Base-by-base conservation (phyloP, 495 filamentous ascomycete genomes). In the Aspergillus incahuasiensis region DNA sequence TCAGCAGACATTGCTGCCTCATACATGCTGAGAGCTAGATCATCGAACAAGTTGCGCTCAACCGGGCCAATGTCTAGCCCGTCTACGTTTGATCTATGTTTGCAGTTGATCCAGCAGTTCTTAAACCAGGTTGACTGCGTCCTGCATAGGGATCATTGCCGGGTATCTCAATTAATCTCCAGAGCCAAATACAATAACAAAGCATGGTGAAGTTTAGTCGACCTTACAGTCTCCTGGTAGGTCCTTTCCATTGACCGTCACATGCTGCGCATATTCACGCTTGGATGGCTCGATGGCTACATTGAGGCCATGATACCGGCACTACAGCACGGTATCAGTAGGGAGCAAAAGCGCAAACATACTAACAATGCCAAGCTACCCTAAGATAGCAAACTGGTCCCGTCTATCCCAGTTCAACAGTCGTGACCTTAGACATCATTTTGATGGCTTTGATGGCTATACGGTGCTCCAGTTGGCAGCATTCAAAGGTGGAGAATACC, bases 141-240 rank as follows among this genome's bases (percentile, higher is more conserved):
- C 54, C 35, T 51, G 19, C 67, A 57, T 71, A 69, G 1, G 34
- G 50, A 52, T 71, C 65, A 15, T 50, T 63, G 18, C 67, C 65
- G 1, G 68, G 68, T 6, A 71, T 66, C n/a, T n/a, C n/a, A n/a
- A n/a, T n/a, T n/a, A n/a, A n/a, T n/a, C n/a, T 15, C 61, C 68
- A 16, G 19, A 42, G 40, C 3, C 19, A 42, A 3, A 21, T 5
- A 12, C 40, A 2, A 3, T 16, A 19, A 18, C 67, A 57, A 9
- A 72, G 67, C 69, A 72, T 39, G 69, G 67, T 20, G 69, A 72
- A 18, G 69, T 70, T 40, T 72, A 72, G 38, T 60, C 50, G 6
- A 54, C 52, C 0, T 58, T 52, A 3, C 58, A 60, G 40, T 72
- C 69, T 13, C 67, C 67, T 1, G 69, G 69, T 20, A 70, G 55